These are phyloP conservation scores for Tolypocladium paradoxum DNA, from an alignment of 2,329 filamentous ascomycete genomes.

Conservation along the genomic window DNA sequence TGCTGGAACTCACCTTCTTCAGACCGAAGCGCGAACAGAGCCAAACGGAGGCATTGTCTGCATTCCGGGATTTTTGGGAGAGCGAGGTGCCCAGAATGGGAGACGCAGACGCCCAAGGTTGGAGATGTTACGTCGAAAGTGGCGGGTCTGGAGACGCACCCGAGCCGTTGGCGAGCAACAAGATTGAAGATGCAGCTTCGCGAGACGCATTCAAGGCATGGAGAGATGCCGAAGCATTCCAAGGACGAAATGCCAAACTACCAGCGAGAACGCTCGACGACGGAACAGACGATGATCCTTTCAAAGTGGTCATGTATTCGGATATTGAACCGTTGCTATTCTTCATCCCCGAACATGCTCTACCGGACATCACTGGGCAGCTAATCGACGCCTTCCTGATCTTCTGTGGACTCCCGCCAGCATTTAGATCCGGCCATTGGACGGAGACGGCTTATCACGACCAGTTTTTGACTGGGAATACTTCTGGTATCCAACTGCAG, in stretches of 20 bases:
- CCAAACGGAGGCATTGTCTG: slow-evolving; percentile 15
- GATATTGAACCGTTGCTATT: slow-evolving; percentile 60
- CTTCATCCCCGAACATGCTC: slow-evolving; percentile 28
- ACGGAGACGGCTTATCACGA: slow-evolving; percentile 19
- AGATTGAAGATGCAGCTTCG: slow-evolving; percentile 12
- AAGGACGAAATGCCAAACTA: slow-evolving; percentile 35
- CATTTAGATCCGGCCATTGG: slow-evolving; percentile 16
- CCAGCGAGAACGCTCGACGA: slow-evolving; percentile 70
- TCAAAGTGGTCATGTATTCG: slow-evolving; percentile 66
- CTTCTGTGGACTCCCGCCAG: slow-evolving; percentile 55
- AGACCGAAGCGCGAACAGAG: slow-evolving; percentile 19
- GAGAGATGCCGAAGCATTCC: slow-evolving; percentile 42
- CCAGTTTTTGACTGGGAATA: slow-evolving; percentile 13
- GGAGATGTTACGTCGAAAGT: slow-evolving; percentile 42
- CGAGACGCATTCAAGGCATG: slow-evolving; percentile 40
- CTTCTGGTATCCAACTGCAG: slow-evolving; percentile 1
- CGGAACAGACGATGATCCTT: slow-evolving; percentile 68
- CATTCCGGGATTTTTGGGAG: slow-evolving; percentile 75
- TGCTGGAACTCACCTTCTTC: slow-evolving; percentile 62
- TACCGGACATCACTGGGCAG: slow-evolving; percentile 25
- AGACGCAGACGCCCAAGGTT: slow-evolving; percentile 60
- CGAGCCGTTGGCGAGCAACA: slow-evolving; percentile 16
- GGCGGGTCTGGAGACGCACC: slow-evolving; percentile 27
- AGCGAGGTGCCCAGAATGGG: slow-evolving; percentile 71
- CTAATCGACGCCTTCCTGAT: slow-evolving; percentile 61